These are phyloP conservation scores for Fusarium duplospermum DNA, from an alignment of 2,329 filamentous ascomycete genomes.

Conservation along the genomic window DNA sequence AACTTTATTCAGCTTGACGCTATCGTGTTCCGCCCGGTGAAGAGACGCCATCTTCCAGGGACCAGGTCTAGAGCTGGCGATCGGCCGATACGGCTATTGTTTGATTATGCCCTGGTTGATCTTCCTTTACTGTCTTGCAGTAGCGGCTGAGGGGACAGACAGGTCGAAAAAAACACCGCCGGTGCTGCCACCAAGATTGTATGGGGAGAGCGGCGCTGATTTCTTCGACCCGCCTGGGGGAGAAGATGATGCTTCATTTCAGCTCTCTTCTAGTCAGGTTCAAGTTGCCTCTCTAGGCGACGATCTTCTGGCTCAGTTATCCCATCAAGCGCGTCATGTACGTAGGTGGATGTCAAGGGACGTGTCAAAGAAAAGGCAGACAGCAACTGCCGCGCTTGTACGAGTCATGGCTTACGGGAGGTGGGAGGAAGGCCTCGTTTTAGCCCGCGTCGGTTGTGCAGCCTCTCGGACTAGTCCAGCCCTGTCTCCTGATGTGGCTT, in stretches of 20 bases:
- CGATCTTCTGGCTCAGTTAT: no score
- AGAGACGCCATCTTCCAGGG: background rate
- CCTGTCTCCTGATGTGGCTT: constrained; percentile 1
- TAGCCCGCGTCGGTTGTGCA: background rate
- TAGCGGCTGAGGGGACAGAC: background rate
- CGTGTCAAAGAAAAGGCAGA: background rate
- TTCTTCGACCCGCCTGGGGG: no score
- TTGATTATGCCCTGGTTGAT: background rate
- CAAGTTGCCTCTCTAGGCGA: background rate
- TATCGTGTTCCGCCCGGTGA: background rate
- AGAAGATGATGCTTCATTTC: background rate
- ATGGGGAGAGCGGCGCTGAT: no score
- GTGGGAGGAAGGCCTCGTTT: background rate
- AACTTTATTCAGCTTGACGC: background rate
- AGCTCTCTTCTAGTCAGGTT: background rate
- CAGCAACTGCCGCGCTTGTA: background rate
- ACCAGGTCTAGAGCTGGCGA: background rate
- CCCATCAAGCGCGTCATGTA: background rate
- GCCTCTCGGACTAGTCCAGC: background rate
- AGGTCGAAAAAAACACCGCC: no score
- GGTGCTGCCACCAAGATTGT: no score
- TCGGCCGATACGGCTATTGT: background rate
- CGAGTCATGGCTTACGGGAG: background rate
- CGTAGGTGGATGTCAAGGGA: background rate
- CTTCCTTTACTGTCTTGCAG: background rate